These are phyloP conservation scores for Trichomonas vaginalis DNA, from an alignment of 208 protist species.

Conservation along the genomic window DNA sequence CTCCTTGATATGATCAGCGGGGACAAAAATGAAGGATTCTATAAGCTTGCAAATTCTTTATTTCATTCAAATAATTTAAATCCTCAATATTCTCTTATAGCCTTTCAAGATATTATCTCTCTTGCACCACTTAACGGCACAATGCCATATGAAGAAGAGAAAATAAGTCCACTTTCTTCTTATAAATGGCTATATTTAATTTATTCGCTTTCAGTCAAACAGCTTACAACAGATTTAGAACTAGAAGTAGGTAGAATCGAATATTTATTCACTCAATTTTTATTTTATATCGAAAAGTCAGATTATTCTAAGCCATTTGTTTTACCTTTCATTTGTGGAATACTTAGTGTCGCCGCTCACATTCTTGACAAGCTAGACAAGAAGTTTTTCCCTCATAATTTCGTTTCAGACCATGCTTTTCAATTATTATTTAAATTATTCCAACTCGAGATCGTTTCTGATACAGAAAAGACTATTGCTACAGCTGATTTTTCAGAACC, in stretches of 20 bases:
- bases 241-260: not conserved
- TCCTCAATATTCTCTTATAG: not conserved
- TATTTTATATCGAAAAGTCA: not conserved
- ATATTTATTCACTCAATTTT: not conserved
- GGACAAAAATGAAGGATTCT: not conserved
- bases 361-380: not conserved
- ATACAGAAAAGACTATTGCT: not conserved
- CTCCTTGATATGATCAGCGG: not conserved
- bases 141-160: not conserved
- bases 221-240: not conserved
- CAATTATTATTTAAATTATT: not conserved
- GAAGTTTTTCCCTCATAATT: not conserved
- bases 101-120: not conserved
- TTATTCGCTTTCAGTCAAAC: not conserved
- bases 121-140: not conserved
- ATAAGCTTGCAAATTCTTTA: not conserved
- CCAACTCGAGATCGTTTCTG: not conserved
- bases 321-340: not conserved
- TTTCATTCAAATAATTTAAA: not conserved
- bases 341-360: not conserved
- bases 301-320: not conserved
- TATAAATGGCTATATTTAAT: not conserved
- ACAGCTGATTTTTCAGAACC: not conserved
- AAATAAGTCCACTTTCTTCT: not conserved
- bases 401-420: not conserved